A percentile compares a stretch with the other conserved stretches of the same genome.
Evolutionary conservation across 1,284 basidiomycete genomes (phyloP).

Genomic region (Marasmius tenuissimus): DNA sequence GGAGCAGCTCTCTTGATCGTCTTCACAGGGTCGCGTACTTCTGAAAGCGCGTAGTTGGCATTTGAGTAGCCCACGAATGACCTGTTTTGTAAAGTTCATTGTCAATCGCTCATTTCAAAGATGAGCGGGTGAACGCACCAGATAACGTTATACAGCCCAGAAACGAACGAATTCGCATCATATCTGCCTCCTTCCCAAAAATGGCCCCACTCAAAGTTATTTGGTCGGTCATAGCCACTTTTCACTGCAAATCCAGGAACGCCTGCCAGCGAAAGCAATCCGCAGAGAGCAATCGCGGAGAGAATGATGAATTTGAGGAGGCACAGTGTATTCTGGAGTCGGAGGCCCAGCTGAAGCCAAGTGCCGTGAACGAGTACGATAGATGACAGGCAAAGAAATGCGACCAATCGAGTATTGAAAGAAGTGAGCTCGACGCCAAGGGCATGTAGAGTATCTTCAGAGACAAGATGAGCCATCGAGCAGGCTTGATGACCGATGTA

Average conservation of each 20-base stretch:
- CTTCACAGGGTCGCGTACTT: constrained; percentile 62
- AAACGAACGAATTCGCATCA: constrained; percentile 56
- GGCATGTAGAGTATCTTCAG: constrained; percentile 54
- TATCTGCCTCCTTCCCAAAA: constrained; percentile 55
- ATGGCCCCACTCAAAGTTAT: constrained; percentile 51
- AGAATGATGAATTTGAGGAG: constrained; percentile 63
- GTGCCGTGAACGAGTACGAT: constrained; percentile 59
- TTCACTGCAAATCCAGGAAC: constrained; percentile 45
- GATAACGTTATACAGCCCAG: constrained; percentile 65
- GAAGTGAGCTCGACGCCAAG: constrained; percentile 41
- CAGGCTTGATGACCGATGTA: not conserved
- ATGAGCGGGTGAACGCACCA: constrained; percentile 41
- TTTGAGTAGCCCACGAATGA: constrained; percentile 70
- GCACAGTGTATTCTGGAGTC: constrained; percentile 67
- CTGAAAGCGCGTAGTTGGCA: constrained; percentile 71
- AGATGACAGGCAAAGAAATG: constrained; percentile 56
- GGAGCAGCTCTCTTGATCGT: constrained; percentile 70
- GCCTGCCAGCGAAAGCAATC: constrained; percentile 55
- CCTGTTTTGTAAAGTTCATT: constrained; percentile 35
- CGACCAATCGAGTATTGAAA: constrained; percentile 49
- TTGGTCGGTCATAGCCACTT: constrained; percentile 42
- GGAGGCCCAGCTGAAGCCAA: constrained; percentile 56
- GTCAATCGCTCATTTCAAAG: not conserved
- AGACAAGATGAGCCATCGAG: not conserved
- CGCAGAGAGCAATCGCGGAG: constrained; percentile 55